These are phyloP conservation scores for Eutrema heterophyllum DNA, from an alignment of 345 rosid species.

Conservation along the genomic window DNA sequence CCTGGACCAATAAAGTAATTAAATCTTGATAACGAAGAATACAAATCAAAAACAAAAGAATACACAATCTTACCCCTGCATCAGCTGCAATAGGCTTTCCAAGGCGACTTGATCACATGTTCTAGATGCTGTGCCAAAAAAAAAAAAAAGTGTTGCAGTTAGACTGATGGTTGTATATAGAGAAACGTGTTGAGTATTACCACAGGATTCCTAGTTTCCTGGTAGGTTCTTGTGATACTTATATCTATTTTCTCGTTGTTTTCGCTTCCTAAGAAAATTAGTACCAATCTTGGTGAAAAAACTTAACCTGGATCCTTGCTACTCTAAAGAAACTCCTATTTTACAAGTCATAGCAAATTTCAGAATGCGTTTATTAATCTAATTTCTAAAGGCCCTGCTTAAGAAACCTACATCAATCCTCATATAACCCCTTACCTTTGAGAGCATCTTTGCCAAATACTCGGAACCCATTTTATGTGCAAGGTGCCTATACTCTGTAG, in stretches of 20 bases:
- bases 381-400: background rate
- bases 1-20: constrained; percentile 49
- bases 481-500: constrained; percentile 96
- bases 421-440: constrained; percentile 52
- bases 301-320: constrained; percentile 45
- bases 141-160: background rate
- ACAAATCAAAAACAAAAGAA: constrained; percentile 5
- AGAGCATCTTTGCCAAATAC: constrained; percentile 91
- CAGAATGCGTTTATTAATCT: background rate
- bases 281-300: background rate
- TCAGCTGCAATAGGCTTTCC: constrained; percentile 99
- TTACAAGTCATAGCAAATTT: background rate
- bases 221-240: background rate
- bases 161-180: constrained; percentile 4
- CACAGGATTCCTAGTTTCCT: background rate
- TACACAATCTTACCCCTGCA: constrained; percentile 73
- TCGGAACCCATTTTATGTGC: constrained; percentile 97
- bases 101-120: constrained; percentile 92
- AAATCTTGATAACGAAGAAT: constrained; percentile 1
- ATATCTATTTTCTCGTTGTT: background rate
- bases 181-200: background rate
- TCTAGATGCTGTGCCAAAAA: constrained; percentile 80
- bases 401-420: background rate
- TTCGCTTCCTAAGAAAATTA: background rate
- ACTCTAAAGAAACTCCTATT: background rate